A percentile compares a stretch with the other conserved stretches of the same genome.
These are phyloP conservation scores for Paraconiothyrium brasiliense DNA, from an alignment of 2,329 filamentous ascomycete species.

Conservation along the genomic window DNA sequence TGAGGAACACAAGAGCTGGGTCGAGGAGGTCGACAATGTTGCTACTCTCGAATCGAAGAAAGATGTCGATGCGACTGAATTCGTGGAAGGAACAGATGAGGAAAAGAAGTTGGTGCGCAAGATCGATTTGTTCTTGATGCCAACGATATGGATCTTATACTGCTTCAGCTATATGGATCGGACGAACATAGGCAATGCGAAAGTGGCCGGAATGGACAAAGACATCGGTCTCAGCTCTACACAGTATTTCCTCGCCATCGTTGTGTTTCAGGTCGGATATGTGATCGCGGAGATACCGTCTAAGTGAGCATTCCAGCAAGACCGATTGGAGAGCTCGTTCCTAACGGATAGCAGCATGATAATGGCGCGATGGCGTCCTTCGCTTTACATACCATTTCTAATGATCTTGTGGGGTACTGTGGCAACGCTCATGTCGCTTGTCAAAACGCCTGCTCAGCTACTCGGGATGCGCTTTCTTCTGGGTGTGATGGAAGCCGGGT, in stretches of 20 bases:
- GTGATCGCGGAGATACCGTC: constrained; percentile 36
- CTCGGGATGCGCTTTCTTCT: constrained; percentile 36
- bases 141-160: constrained; percentile 36
- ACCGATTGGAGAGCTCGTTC: not conserved
- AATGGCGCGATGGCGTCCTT: constrained; percentile 30
- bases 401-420: constrained; percentile 35
- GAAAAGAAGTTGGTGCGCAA: constrained; percentile 36
- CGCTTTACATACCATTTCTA: constrained; percentile 30
- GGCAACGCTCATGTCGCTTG: constrained; percentile 29
- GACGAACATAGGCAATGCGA: constrained; percentile 54
- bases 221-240: constrained; percentile 55
- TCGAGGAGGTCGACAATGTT: constrained; percentile 24
- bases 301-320: constrained; percentile 23
- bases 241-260: constrained; percentile 54
- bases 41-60: constrained; percentile 20
- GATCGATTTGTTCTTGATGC: constrained; percentile 37
- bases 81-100: constrained; percentile 26
- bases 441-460: constrained; percentile 31
- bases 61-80: constrained; percentile 12
- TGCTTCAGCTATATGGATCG: constrained; percentile 39
- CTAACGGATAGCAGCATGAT: constrained; percentile 29
- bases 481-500: constrained; percentile 36
- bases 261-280: constrained; percentile 35
- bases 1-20: constrained; percentile 22
- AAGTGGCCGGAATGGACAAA: constrained; percentile 40